Base-by-base conservation (phyloP, 768 basidiomycete species). In the Chalciporus pseudorubinellus region DNA sequence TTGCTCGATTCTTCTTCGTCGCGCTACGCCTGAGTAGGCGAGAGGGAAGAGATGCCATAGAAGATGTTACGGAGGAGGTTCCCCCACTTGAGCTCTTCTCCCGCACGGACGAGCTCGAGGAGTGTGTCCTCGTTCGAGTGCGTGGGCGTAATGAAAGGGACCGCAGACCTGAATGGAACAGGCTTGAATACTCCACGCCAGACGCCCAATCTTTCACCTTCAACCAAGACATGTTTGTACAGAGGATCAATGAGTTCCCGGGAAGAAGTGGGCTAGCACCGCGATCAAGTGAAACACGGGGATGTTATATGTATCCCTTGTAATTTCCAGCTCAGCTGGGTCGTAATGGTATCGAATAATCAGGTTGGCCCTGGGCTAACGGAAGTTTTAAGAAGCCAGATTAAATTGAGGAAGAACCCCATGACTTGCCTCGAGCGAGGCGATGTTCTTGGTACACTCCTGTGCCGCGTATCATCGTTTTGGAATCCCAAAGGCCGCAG, bases 161-260 rank as follows among this genome's bases (percentile, higher is more conserved):
- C n/a, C 57, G 60, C 9, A 72, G 58, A 12, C 71, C 71, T 11
- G 71, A 72, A 44, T 70, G 62, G 48, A 72, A 72, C n/a, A 72
- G 38, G 31, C 40, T 69, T 13, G 71, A 72, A 50, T 72, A 72
- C 45, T 68, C 67, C 20, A 64, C 51, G 5, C 64, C 68, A 0
- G 59, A 59, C 34, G 49, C 52, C 68, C 58, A 68, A 39, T 68
- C 67, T 28, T 54, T 70, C 10, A 52, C 61, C 26, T 64, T 64
- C 24, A 68, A 43, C 67, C 66, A 68, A 51, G 68, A 68, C 68
- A 68, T 70, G n/a, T n/a, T n/a, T n/a, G n/a, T n/a, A n/a, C n/a
- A n/a, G 29, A 40, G 24, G 6, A 21, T 10, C 9, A 18, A 11
- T 18, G 20, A 18, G 19, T 33, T n/a, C n/a, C n/a, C n/a, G 14